Conservation (phyloP, 345 rosid genomes). For the Cardamine resedifolia region DNA sequence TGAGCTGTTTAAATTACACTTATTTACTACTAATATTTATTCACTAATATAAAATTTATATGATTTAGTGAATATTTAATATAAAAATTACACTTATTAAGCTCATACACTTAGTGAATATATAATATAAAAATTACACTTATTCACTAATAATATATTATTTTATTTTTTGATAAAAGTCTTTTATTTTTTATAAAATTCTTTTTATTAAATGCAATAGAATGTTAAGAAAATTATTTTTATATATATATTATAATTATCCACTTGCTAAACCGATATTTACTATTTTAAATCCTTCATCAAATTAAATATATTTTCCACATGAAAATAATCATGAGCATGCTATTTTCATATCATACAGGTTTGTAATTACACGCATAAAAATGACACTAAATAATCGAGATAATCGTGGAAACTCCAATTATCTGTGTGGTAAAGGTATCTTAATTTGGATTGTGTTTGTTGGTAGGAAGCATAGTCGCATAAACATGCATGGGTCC, state of each 20-base stretch:
- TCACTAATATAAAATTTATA: no score
- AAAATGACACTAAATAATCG: neutral
- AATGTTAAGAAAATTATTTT: no score
- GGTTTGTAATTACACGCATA: neutral
- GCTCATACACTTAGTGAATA: no score
- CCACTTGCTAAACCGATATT: neutral
- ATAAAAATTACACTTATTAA: no score
- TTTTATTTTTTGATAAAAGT: no score
- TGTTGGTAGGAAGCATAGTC: constrained; percentile 37
- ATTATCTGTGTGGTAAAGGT: neutral
- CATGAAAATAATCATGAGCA: neutral
- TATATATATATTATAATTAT: neutral
- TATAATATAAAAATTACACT: no score
- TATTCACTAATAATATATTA: no score
- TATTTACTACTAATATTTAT: neutral
- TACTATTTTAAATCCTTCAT: neutral
- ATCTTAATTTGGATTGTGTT: constrained; percentile 17
- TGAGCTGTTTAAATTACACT: neutral
- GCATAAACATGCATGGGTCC: constrained; percentile 36
- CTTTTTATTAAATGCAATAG: no score
- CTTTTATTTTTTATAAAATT: no score
- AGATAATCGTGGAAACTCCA: neutral
- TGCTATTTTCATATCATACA: neutral
- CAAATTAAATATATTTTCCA: neutral
- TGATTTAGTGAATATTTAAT: no score